These are phyloP conservation scores for Russula sp. DNA, from an alignment of 768 basidiomycete genomes.

Conservation along the genomic window DNA sequence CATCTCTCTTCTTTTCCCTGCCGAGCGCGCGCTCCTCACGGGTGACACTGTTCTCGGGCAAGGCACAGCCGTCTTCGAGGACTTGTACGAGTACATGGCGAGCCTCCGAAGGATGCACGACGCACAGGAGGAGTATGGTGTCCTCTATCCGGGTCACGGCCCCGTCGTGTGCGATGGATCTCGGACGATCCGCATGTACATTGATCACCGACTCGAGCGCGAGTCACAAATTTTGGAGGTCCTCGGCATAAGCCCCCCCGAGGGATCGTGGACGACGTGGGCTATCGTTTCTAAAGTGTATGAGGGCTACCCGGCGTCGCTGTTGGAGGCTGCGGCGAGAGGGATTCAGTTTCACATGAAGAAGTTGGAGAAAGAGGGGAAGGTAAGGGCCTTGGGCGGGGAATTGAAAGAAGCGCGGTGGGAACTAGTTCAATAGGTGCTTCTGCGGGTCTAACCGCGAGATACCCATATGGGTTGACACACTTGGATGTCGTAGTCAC, in stretches of 20 bases:
- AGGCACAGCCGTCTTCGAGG: conserved; percentile 85
- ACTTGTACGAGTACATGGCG: conserved; percentile 63
- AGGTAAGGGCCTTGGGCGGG: conserved; percentile 46
- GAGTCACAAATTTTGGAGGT: conserved; percentile 69
- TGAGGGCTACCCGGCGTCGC: conserved; percentile 57
- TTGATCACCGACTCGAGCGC: conserved; percentile 72
- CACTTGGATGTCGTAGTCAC: no score
- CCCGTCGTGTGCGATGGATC: conserved; percentile 63
- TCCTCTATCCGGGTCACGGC: conserved; percentile 88
- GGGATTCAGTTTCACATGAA: conserved; percentile 64
- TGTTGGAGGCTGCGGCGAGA: conserved; percentile 69
- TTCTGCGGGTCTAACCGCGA: background rate
- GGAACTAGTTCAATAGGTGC: conserved; percentile 30
- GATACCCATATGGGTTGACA: no score
- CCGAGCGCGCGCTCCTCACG: conserved; percentile 76
- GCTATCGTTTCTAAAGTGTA: conserved; percentile 63
- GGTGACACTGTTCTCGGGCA: conserved; percentile 89
- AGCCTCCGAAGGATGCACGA: conserved; percentile 54
- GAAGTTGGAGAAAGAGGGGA: conserved; percentile 64
- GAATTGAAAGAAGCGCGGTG: conserved; percentile 48
- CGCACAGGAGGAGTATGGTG: conserved; percentile 32
- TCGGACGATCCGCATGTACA: conserved; percentile 61
- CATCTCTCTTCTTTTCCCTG: conserved; percentile 61
- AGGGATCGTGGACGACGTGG: conserved; percentile 53
- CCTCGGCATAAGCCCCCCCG: conserved; percentile 36